Conservation (phyloP, 768 basidiomycete species). For the Suillus sp. region DNA sequence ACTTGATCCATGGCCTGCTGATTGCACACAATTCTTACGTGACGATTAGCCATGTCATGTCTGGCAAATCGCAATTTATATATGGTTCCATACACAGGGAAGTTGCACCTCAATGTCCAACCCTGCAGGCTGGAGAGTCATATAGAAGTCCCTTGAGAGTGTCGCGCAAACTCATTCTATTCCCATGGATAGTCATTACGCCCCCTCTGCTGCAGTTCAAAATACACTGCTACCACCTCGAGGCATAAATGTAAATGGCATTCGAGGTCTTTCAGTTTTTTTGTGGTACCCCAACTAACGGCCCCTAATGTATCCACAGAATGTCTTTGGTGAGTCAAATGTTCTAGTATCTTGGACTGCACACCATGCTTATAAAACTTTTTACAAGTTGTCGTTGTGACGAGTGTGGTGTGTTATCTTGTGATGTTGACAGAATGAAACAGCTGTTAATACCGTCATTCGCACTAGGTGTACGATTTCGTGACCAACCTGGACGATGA, state of each 20-base stretch:
- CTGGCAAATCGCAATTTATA: neutral
- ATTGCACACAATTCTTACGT: neutral
- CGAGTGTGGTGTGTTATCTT: neutral
- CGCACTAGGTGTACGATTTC: constrained; percentile 1
- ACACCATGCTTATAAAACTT: neutral
- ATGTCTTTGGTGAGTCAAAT: neutral
- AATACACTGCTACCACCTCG: neutral
- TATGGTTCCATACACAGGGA: neutral
- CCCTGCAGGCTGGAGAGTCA: neutral
- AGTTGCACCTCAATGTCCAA: neutral
- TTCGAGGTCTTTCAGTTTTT: neutral
- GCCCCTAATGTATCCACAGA: neutral
- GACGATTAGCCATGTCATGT: neutral
- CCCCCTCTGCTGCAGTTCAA: neutral
- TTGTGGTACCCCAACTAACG: neutral
- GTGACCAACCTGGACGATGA: neutral
- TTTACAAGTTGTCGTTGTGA: neutral
- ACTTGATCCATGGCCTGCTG: neutral
- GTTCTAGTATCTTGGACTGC: neutral
- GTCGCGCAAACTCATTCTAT: neutral
- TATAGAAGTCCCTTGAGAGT: neutral
- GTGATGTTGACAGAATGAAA: neutral
- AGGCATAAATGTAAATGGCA: neutral
- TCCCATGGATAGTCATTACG: neutral
- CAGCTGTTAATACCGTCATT: neutral